Conservation (phyloP, 768 basidiomycete species). For the Gymnopilus junonius region DNA sequence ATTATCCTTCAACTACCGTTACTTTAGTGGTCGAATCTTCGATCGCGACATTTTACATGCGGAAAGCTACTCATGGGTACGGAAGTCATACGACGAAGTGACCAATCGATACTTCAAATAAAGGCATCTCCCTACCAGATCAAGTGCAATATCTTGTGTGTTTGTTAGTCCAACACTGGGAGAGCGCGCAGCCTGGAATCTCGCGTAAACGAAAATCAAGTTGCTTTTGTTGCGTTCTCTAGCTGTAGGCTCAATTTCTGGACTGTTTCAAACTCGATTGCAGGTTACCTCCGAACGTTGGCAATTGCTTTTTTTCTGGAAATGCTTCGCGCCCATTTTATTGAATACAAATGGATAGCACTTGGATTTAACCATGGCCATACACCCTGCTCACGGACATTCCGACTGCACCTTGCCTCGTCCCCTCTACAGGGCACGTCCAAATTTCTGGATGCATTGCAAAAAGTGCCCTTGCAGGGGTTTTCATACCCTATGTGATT, state of each 20-base stretch:
- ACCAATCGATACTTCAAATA: neutral
- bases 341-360: neutral
- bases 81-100: neutral
- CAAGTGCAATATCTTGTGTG: neutral
- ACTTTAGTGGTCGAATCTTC: neutral
- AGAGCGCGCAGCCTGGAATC: neutral
- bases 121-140: neutral
- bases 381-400: neutral
- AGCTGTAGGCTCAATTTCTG: neutral
- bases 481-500: no score
- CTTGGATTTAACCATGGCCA: neutral
- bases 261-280: neutral
- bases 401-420: neutral
- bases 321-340: neutral
- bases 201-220: neutral
- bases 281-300: neutral
- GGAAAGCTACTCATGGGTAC: neutral
- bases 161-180: neutral
- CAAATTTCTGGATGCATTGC: neutral
- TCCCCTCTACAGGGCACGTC: neutral
- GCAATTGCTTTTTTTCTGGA: neutral
- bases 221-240: neutral
- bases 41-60: neutral
- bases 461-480: neutral
- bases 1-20: neutral